These are phyloP conservation scores for Skeletonema potamos DNA, from an alignment of 108 stramenopile genomes.

Conservation along the genomic window DNA sequence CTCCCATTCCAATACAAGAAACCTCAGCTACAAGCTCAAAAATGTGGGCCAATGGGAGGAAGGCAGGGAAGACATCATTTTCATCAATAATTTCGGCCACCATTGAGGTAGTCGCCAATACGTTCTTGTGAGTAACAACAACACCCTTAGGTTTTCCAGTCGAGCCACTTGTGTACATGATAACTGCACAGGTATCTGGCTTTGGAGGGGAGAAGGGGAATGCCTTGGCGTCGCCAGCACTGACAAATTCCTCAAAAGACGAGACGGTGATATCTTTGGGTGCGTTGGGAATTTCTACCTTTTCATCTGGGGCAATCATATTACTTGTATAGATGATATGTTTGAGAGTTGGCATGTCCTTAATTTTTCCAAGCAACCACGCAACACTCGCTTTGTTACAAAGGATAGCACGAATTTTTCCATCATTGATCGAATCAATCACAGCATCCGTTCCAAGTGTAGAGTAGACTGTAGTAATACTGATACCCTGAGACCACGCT, in stretches of 20 bases:
- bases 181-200: slow-evolving; percentile 82
- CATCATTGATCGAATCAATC: slow-evolving; percentile 82
- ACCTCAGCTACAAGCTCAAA: slow-evolving; percentile 90
- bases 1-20: slow-evolving; percentile 54
- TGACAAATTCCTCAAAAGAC: slow-evolving; percentile 82
- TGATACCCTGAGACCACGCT: slow-evolving; percentile 75
- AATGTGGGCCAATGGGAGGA: slow-evolving; percentile 85
- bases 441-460: slow-evolving; percentile 93
- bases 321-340: slow-evolving; percentile 84
- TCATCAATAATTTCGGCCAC: slow-evolving; percentile 24
- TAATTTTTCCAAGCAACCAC: slow-evolving; percentile 45
- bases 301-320: slow-evolving; percentile 59
- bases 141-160: slow-evolving; percentile 96
- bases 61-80: slow-evolving; percentile 64
- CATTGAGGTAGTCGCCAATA: slow-evolving; percentile 58
- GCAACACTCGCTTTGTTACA: slow-evolving; percentile 83
- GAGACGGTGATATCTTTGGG: slow-evolving; percentile 52
- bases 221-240: slow-evolving; percentile 62
- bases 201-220: slow-evolving; percentile 74
- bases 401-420: slow-evolving; percentile 75
- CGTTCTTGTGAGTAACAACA: slow-evolving; percentile 84
- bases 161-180: slow-evolving; percentile 94
- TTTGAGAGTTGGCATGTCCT: slow-evolving; percentile 80
- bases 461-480: slow-evolving; percentile 89
- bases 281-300: slow-evolving; percentile 55